Evolutionary conservation across 2,329 filamentous ascomycete species (phyloP).

Genomic region (Colletotrichum higginsianum): DNA sequence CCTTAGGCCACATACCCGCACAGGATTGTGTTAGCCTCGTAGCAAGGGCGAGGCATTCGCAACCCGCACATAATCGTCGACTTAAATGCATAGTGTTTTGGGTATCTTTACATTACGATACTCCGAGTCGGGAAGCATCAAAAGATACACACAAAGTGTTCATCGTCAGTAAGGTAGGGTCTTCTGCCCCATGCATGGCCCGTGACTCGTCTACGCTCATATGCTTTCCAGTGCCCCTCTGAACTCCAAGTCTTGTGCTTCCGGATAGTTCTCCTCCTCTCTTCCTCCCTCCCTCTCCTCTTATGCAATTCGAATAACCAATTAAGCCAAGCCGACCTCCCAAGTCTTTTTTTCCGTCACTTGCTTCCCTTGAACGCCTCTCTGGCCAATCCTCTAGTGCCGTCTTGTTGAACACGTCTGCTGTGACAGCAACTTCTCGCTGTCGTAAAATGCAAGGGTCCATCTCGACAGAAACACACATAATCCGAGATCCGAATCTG

Average conservation of each 20-base stretch:
- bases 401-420: not conserved
- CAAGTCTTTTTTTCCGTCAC: slow-evolving; percentile 30
- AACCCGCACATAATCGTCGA: not conserved
- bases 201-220: slow-evolving; percentile 13
- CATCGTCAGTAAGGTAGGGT: slow-evolving; percentile 15
- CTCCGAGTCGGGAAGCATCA: slow-evolving; percentile 2
- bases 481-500: not conserved
- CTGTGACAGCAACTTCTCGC: slow-evolving; percentile 1
- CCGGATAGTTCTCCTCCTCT: slow-evolving; percentile 14
- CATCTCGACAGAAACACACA: not conserved
- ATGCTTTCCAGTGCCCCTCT: slow-evolving; percentile 15
- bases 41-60: not conserved
- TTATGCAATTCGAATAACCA: slow-evolving; percentile 1
- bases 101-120: slow-evolving; percentile 22
- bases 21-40: not conserved
- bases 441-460: not conserved
- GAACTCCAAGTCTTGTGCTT: slow-evolving; percentile 32
- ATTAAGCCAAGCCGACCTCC: slow-evolving; percentile 21
- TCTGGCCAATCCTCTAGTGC: slow-evolving; percentile 16
- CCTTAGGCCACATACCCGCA: not conserved
- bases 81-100: not conserved
- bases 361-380: slow-evolving; percentile 28
- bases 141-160: not conserved
- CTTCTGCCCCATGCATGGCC: slow-evolving; percentile 8
- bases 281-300: not conserved